Base-by-base conservation (phyloP, 139 green algal species). In the Dunaliella primolecta region DNA sequence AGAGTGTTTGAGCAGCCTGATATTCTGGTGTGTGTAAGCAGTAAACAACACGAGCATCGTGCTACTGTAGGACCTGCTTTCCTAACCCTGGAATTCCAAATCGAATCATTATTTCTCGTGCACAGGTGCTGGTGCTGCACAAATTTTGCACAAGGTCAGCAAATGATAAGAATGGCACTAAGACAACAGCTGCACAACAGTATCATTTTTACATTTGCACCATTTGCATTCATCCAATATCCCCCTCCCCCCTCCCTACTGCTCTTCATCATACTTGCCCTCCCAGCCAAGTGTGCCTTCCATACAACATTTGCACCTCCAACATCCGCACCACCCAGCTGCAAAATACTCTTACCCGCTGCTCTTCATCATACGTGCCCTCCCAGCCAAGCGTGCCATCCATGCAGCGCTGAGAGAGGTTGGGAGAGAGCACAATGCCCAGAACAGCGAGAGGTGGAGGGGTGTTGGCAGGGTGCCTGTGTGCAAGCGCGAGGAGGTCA, bases 381-480 rank as follows among this genome's bases (percentile, higher is more conserved):
- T 70, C 78, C 89, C 87, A 92, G 1, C 89, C 89, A 57, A 92
- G 78, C 33, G 76, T 55, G 35, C 89, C 89, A 64, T 88, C 76
- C 37, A 91, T 36, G 74, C 84, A 82, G 0, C 86, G 71, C 57
- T 81, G 76, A 0, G 87, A 75, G 15, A 92, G 77, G 77, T 87
- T 78, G 11, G 81, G 24, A 7, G 83, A 81, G 31, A 92, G 33
- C 78, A 91, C 89, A 56, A 92, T 74, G 0, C 87, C 89, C 34
- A 87, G 34, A 36, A 91, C 80, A n/a, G n/a, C n/a, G n/a, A n/a
- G n/a, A n/a, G n/a, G n/a, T n/a, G n/a, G n/a, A n/a, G n/a, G n/a
- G n/a, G n/a, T n/a, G n/a, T n/a, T n/a, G n/a, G n/a, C n/a, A n/a
- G n/a, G n/a, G n/a, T n/a, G n/a, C n/a, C n/a, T n/a, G n/a, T n/a